A percentile compares a stretch with the other conserved stretches of the same genome.
phyloP scores from a whole-genome alignment of 169 alveolate genomes.

The Eimeria acervulina region DNA sequence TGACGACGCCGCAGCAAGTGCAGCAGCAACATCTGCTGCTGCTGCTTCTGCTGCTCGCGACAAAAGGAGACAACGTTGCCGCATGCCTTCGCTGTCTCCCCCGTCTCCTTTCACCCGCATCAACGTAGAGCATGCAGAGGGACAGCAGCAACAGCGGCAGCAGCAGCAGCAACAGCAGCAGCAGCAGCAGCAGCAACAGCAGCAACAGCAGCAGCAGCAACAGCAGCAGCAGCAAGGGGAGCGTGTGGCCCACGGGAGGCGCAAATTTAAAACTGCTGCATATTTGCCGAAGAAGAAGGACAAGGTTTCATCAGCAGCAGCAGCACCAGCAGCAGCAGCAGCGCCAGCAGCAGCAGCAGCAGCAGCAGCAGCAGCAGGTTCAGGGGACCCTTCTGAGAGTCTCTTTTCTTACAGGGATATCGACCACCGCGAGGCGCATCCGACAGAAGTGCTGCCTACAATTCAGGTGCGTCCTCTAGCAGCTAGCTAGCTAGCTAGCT shows the following conservation, averaged over 20 bases:
- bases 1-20: constrained; percentile 36
- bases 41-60: no score
- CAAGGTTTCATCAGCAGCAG: not conserved
- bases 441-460: constrained; percentile 29
- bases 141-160: constrained; percentile 56
- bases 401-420: constrained; percentile 17
- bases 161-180: constrained; percentile 51
- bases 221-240: constrained; percentile 35
- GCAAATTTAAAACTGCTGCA: constrained; percentile 39
- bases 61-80: not conserved
- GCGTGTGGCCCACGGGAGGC: constrained; percentile 19
- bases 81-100: not conserved
- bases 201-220: constrained; percentile 43
- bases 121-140: not conserved
- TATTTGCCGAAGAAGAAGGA: not conserved
- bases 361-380: constrained; percentile 2
- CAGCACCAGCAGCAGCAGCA: not conserved
- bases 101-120: constrained; percentile 14
- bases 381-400: not conserved
- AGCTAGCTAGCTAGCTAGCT: constrained; percentile 14
- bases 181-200: constrained; percentile 62
- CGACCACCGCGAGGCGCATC: not conserved
- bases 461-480: not conserved
- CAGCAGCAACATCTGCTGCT: not conserved
- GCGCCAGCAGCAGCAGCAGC: not conserved